Evolutionary conservation across 2,329 filamentous ascomycete species (phyloP).

Genomic region (Berkeleyomyces rouxiae): DNA sequence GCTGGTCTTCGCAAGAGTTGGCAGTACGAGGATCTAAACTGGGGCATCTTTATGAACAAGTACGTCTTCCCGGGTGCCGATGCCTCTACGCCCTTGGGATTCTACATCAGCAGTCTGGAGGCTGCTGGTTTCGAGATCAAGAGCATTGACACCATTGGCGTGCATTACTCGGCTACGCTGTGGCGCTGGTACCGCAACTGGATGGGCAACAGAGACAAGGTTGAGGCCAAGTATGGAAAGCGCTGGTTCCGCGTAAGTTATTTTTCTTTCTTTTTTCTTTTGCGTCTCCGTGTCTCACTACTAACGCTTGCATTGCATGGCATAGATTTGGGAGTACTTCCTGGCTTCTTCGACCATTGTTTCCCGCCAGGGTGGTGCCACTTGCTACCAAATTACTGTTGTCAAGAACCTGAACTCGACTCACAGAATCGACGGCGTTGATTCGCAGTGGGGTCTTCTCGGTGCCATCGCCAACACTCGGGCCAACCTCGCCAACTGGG

Average conservation of each 20-base stretch:
- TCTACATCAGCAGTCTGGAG: slow-evolving; percentile 72
- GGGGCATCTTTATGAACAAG: slow-evolving; percentile 99
- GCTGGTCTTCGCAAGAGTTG: slow-evolving; percentile 84
- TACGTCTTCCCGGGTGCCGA: slow-evolving; percentile 96
- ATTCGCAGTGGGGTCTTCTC: slow-evolving; percentile 49
- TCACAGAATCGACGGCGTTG: slow-evolving; percentile 62
- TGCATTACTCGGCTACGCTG: slow-evolving; percentile 90
- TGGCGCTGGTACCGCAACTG: slow-evolving; percentile 99
- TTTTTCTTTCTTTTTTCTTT: neutral
- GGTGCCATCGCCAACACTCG: slow-evolving; percentile 35
- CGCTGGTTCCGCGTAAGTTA: slow-evolving; percentile 77
- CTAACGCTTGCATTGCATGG: neutral
- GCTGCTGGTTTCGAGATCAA: slow-evolving; percentile 70
- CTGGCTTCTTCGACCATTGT: slow-evolving; percentile 71
- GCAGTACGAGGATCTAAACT: slow-evolving; percentile 96
- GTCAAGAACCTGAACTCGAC: slow-evolving; percentile 85
- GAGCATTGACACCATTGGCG: slow-evolving; percentile 77
- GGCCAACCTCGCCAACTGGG: slow-evolving; percentile 20
- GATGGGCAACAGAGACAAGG: slow-evolving; percentile 84
- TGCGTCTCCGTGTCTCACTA: neutral
- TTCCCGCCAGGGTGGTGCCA: slow-evolving; percentile 67
- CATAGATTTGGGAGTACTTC: slow-evolving; percentile 88
- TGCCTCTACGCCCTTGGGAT: slow-evolving; percentile 81
- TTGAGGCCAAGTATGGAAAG: slow-evolving; percentile 85
- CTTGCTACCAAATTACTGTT: slow-evolving; percentile 72